Base-by-base conservation (phyloP, 495 filamentous ascomycete species). In the Cercophora sp. region DNA sequence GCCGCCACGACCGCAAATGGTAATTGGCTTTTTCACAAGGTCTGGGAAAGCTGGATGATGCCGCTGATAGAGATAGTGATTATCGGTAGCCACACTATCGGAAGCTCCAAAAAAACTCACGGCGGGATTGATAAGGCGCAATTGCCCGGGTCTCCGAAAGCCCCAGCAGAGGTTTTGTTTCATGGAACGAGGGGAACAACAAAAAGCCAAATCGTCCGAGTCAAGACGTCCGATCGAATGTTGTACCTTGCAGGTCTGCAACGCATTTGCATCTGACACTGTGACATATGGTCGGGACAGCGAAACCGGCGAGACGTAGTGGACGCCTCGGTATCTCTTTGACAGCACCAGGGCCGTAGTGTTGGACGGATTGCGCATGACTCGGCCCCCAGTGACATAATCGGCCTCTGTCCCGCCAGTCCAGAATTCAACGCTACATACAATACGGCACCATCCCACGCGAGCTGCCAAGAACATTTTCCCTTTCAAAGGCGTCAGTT, bases 391-490 rank as follows among this genome's bases (percentile, higher is more conserved):
- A 40, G 55, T 57, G 55, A 57, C 55, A 57, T 57, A 57, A 57
- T 57, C 47, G 53, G 26, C 39, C 29, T n/a, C n/a, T n/a, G n/a
- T n/a, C n/a, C n/a, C n/a, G n/a, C n/a, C n/a, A n/a, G n/a, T n/a
- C n/a, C n/a, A n/a, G n/a, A n/a, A n/a, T n/a, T n/a, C n/a, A n/a
- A n/a, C n/a, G n/a, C n/a, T n/a, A n/a, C n/a, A n/a, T n/a, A 52
- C 42, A 48, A 45, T 50, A 52, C 42, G 43, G 51, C 32, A 34
- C 44, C 51, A 60, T 57, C 59, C 58, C 57, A 52, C 54, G 43
- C 56, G 23, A 48, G 32, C 32, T 40, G 59, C 59, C 59, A 62
- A 60, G 57, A 43, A 37, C 25, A 46, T 43, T 56, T 49, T 58
- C 51, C 52, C 41, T 54, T 60, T 47, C 43, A 55, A 49, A 43